Evolutionary conservation across 164 flowering plant species (phyloP), one percentile per base, ranked within the genome.

Genomic region (Vitis amurensis): DNA sequence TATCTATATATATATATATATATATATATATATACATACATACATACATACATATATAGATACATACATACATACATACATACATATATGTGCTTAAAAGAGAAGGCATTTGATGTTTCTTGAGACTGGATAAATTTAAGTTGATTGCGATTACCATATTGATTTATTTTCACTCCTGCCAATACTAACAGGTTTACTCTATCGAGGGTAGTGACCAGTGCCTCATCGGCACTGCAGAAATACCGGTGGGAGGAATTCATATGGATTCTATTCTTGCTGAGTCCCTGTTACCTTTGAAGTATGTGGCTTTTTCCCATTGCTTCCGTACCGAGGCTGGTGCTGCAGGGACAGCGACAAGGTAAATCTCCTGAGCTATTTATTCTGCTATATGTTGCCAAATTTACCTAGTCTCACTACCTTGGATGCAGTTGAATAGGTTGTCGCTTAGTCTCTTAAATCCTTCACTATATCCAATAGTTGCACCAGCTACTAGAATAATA

Each of bases 191-290:
- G 99, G 96, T 94, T 68, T 94, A 94, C 73, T 89, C 97, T 8
- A 88, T 94, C 48, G 94, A 89, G 66, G 89, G 84, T 52, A 87
- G 88, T 80, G 97, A 94, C 68, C 99, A 94, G 59, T 94, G 99
- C 85, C 94, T 94, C 66, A 92, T 92, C 49, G 99, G 99, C 61
- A 94, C 97, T 56, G 99, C 99, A 61, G 99, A 94, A 83, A 94
- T 94, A 73, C 97, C 99, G 44, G 91, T 94, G n/a, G 99, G 99
- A 2, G 97, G 97, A 50, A 85, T 94, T 63, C 99, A 94, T 69
- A 92, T 94, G 97, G 94, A 90, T 74, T 91, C 97, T 63, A 91
- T 94, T 68, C 87, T 94, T 71, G 37, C 91, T 51, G 94, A 88
- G 64, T 83, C 94, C 55, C 66, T 61, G 29, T 77, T 94, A 72